Evolutionary conservation across 2,329 filamentous ascomycete species (phyloP), one percentile per base, ranked within the genome.

Genomic region (Zasmidium angulare): DNA sequence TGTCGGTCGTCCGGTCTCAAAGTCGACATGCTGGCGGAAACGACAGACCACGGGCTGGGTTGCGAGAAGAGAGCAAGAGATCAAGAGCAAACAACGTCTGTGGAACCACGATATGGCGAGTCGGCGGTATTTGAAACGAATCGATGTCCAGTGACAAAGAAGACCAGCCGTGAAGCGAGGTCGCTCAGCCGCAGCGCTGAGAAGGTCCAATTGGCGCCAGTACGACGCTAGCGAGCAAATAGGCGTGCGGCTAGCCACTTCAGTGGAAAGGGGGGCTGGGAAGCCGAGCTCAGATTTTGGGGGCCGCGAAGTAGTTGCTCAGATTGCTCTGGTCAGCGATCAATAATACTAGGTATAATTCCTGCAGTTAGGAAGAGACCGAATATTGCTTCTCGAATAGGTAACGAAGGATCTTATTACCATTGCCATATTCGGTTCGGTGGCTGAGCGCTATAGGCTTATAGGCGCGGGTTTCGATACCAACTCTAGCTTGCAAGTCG

Each of bases 1-100:
- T 73, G 72, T 49, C 74, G 62, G 62, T 78, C 74, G 67, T 78
- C 77, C 3, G 74, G 71, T 50, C 75, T 74, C 52, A 80, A 71
- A 19, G 59, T 59, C 46, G 63, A 65, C 63, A 65, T 65, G 12
- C 10, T 52, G 29, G 14, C 19, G 36, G 23, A 20, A 46, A 23
- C 36, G 24, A 19, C n/a, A 1, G 22, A 29, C 4, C 26, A 29
- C 11, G 26, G 6, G 14, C 1, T 46, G 51, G 26, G 2, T 2
- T n/a, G 9, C n/a, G 23, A 43, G 24, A 54, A 23, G 22, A 26
- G 21, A 43, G n/a, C 4, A 3, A 31, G 48, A 22, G n/a, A 24
- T 21, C 17, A 24, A 48, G 9, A 22, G 20, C 12, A 20, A 29
- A 49, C 14, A 6, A 48, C 14, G 17, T 46, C 40, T 11, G 12